Percentiles rank a stretch among this genome's conserved stretches.
Evolutionary conservation across 768 basidiomycete genomes (phyloP).

Genomic region (Leccinellum luteum): DNA sequence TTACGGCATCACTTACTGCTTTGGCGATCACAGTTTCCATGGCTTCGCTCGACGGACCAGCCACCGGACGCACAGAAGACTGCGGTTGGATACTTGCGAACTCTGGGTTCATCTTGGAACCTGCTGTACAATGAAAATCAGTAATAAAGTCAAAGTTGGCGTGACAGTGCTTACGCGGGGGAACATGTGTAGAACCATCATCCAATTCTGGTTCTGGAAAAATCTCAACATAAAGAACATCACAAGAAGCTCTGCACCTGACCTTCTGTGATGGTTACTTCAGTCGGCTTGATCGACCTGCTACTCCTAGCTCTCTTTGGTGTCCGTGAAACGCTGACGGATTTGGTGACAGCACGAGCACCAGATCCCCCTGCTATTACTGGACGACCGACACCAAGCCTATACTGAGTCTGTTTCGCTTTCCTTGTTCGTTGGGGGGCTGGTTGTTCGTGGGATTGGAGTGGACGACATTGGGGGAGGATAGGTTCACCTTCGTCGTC

Average conservation of each 20-base stretch:
- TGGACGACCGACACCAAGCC: slow-evolving; percentile 72
- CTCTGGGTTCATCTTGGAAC: slow-evolving; percentile 2
- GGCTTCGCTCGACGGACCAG: slow-evolving; percentile 6
- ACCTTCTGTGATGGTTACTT: slow-evolving; percentile 62
- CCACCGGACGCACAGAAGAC: neutral
- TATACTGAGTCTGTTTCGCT: slow-evolving; percentile 68
- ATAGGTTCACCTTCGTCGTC: slow-evolving; percentile 42
- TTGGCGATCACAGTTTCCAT: slow-evolving; percentile 24
- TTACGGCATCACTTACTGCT: slow-evolving; percentile 25
- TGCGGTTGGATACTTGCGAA: slow-evolving; percentile 6
- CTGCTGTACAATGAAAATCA: slow-evolving; percentile 1
- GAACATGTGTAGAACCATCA: slow-evolving; percentile 12
- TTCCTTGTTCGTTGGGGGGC: slow-evolving; percentile 51
- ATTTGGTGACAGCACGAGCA: slow-evolving; percentile 62
- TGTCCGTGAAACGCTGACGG: slow-evolving; percentile 47
- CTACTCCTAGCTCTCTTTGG: slow-evolving; percentile 48
- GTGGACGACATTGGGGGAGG: slow-evolving; percentile 19
- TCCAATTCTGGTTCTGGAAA: slow-evolving; percentile 26
- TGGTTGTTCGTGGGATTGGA: slow-evolving; percentile 16
- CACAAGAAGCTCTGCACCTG: slow-evolving; percentile 1
- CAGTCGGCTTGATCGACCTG: slow-evolving; percentile 46
- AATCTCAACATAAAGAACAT: slow-evolving; percentile 9
- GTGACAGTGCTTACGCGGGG: slow-evolving; percentile 14
- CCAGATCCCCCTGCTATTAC: slow-evolving; percentile 63
- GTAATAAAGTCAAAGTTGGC: neutral